Base-by-base conservation (phyloP, 176 grass and related monocot species). In the Oryza brachyantha region DNA sequence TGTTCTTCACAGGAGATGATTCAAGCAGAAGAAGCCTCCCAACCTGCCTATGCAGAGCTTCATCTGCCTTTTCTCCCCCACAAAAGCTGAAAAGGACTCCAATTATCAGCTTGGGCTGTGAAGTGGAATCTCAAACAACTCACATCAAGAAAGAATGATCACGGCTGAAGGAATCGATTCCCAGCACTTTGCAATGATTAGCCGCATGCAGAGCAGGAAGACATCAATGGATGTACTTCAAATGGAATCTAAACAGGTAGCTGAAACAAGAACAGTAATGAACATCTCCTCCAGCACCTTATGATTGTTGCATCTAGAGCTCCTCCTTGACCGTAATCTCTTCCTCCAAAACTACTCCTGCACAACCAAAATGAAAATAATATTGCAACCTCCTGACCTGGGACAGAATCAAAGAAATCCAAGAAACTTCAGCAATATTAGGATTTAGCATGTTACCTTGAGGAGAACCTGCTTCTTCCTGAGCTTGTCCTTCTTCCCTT, bases 81-180 rank as follows among this genome's bases (percentile, higher is more conserved):
- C 29, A 45, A 12, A 27, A 84, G 41, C 76, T 73, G 75, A 70
- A 64, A 83, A 64, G 21, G 22, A 32, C 9, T 39, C 26, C 22
- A 48, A 50, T 21, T 43, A 80, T 79, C 86, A 88, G 69, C 75
- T 3, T 41, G 64, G 41, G n/a, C 29, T 63, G 63, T 75, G 39
- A 50, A 65, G 52, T 54, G 65, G 82, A 77, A 89, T 85, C 65
- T 81, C 29, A 81, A 85, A 39, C 65, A 71, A 63, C 72, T 77
- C 35, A 31, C 24, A 54, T 19, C 82, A 89, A 81, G 77, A 70
- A 89, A 76, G 81, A 89, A 84, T 89, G 64, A 69, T 42, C 76
- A 54, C 52, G 42, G 70, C 54, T 54, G 34, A 76, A 80, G 72
- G 82, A 89, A 84, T 84, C 64, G 62, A 80, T 76, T 84, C 86